phyloP scores from a whole-genome alignment of 148 eudicot species.

The Limonium bicolor region DNA sequence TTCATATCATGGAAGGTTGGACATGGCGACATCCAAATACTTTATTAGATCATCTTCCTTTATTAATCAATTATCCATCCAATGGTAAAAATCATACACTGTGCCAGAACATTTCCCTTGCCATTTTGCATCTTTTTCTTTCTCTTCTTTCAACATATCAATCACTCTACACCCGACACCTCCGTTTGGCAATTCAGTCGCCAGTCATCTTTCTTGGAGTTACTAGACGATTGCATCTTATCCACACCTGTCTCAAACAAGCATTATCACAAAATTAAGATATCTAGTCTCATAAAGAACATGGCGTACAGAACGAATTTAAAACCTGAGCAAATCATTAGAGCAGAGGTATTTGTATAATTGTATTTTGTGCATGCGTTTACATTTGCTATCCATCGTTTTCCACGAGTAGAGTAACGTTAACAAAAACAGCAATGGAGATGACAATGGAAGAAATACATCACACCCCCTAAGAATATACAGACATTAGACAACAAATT shows the following conservation, averaged over 20 bases:
- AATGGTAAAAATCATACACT: conserved; percentile 68
- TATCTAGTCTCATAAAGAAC: no score
- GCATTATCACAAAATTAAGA: conserved; percentile 21
- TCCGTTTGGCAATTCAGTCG: conserved; percentile 48
- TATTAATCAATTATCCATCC: no score
- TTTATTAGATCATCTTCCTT: background rate
- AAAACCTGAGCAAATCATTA: no score
- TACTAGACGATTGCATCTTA: conserved; percentile 67
- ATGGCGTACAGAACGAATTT: no score
- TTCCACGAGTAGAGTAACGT: no score
- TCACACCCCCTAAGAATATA: no score
- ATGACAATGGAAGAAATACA: no score
- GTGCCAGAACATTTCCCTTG: conserved; percentile 99
- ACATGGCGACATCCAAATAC: background rate
- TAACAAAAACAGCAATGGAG: no score
- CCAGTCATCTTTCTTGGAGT: conserved; percentile 78
- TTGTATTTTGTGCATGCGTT: no score
- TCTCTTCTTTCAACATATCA: conserved; percentile 56
- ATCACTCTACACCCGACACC: conserved; percentile 54
- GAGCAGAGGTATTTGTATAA: no score
- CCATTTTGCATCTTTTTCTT: conserved; percentile 69
- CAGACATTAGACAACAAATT: no score
- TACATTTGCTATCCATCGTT: no score
- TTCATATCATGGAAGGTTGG: background rate
- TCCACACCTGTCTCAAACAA: conserved; percentile 59